These are phyloP conservation scores for Phytophthora lateralis DNA, from an alignment of 352 stramenopile genomes.

Conservation along the genomic window DNA sequence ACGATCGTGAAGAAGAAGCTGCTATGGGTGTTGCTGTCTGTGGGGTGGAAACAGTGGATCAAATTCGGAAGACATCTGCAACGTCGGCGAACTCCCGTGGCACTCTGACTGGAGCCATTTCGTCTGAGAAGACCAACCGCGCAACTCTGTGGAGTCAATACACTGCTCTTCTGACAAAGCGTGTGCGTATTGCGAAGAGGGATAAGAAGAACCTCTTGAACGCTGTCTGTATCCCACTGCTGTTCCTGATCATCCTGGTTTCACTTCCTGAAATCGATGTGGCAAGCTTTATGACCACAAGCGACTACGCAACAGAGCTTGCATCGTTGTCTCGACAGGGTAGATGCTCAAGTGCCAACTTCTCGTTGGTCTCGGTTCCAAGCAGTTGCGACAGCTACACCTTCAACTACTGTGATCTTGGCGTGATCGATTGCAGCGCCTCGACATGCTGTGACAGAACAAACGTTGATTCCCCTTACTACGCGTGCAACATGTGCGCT, in stretches of 20 bases:
- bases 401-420: slow-evolving; percentile 52
- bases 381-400: slow-evolving; percentile 29
- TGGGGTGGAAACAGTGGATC: slow-evolving; percentile 33
- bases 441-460: slow-evolving; percentile 47
- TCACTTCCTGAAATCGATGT: slow-evolving; percentile 63
- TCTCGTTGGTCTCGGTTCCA: slow-evolving; percentile 27
- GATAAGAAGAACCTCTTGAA: slow-evolving; percentile 72
- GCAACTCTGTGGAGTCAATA: slow-evolving; percentile 54
- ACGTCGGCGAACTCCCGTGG: slow-evolving; percentile 42
- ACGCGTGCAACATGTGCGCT: slow-evolving; percentile 44
- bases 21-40: slow-evolving; percentile 17
- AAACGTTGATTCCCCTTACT: slow-evolving; percentile 50
- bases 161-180: slow-evolving; percentile 55
- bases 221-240: slow-evolving; percentile 59
- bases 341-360: slow-evolving; percentile 33
- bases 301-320: slow-evolving; percentile 30
- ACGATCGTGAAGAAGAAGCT: slow-evolving; percentile 46
- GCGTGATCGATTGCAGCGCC: slow-evolving; percentile 51
- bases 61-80: slow-evolving; percentile 44
- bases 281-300: slow-evolving; percentile 49
- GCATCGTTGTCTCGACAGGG: slow-evolving; percentile 32
- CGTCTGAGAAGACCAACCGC: slow-evolving; percentile 23
- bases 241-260: slow-evolving; percentile 61
- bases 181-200: slow-evolving; percentile 61
- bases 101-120: slow-evolving; percentile 21